These are phyloP conservation scores for Candida succiphila DNA, from an alignment of 805 yeast genomes.

Conservation along the genomic window DNA sequence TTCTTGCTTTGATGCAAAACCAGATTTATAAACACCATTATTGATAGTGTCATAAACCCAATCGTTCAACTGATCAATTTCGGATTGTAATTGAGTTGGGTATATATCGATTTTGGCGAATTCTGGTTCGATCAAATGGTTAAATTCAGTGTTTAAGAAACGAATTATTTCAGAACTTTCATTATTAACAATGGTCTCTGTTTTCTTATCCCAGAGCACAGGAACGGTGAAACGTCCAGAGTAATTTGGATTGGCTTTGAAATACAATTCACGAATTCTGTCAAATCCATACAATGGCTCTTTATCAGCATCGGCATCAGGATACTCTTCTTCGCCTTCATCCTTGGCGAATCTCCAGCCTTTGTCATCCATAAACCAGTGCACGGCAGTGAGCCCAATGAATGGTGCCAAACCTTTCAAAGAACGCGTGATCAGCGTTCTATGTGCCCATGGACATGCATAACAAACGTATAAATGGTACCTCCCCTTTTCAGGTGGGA, in stretches of 20 bases:
- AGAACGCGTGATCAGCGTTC: slow-evolving; percentile 63
- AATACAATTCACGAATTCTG: slow-evolving; percentile 64
- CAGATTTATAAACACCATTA: slow-evolving; percentile 89
- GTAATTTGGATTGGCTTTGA: slow-evolving; percentile 65
- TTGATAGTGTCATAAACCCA: slow-evolving; percentile 83
- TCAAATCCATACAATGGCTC: slow-evolving; percentile 52
- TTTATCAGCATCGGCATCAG: slow-evolving; percentile 35
- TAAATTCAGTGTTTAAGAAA: slow-evolving; percentile 69
- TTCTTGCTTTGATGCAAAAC: slow-evolving; percentile 79
- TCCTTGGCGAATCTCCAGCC: slow-evolving; percentile 79
- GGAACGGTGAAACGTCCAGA: slow-evolving; percentile 87
- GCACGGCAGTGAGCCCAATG: slow-evolving; percentile 69
- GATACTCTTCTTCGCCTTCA: slow-evolving; percentile 24
- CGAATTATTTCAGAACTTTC: slow-evolving; percentile 87
- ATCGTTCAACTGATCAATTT: slow-evolving; percentile 69
- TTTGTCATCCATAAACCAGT: slow-evolving; percentile 78
- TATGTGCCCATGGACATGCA: slow-evolving; percentile 97
- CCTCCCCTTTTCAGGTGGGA: slow-evolving; percentile 67
- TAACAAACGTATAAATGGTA: slow-evolving; percentile 80
- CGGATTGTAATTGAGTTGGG: slow-evolving; percentile 40
- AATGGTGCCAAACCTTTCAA: slow-evolving; percentile 64
- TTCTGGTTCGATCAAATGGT: slow-evolving; percentile 39
- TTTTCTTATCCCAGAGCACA: slow-evolving; percentile 82
- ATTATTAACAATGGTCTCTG: slow-evolving; percentile 77
- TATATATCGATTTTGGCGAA: slow-evolving; percentile 47